phyloP scores from a whole-genome alignment of 2,329 filamentous ascomycete genomes.

The Septoria petroselini region DNA sequence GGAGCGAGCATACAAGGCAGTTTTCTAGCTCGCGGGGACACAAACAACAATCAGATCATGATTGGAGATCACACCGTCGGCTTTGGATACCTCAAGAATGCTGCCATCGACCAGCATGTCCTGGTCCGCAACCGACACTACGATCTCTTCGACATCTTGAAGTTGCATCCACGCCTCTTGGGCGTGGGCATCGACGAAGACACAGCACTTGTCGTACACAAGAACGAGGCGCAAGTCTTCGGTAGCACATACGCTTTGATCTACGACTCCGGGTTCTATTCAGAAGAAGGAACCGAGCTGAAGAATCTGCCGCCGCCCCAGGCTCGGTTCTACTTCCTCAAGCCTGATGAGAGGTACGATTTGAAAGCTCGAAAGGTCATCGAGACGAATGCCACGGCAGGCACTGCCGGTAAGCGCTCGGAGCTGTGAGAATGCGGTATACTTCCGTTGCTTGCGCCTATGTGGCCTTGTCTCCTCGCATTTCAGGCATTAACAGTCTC shows the following conservation, averaged over 20 bases:
- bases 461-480: no score
- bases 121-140: constrained; percentile 27
- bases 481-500: no score
- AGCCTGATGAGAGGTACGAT: constrained; percentile 24
- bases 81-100: constrained; percentile 27
- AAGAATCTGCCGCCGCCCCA: constrained; percentile 22
- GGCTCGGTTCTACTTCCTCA: constrained; percentile 26
- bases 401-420: not conserved
- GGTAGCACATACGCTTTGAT: constrained; percentile 25
- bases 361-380: constrained; percentile 21
- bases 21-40: constrained; percentile 28
- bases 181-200: constrained; percentile 27
- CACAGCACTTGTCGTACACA: constrained; percentile 25
- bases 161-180: constrained; percentile 23
- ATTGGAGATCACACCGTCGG: constrained; percentile 27
- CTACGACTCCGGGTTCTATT: constrained; percentile 26
- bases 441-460: no score
- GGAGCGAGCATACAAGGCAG: constrained; percentile 28
- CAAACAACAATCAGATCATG: constrained; percentile 25
- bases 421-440: not conserved
- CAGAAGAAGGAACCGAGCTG: constrained; percentile 21
- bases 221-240: constrained; percentile 24
- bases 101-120: constrained; percentile 28
- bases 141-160: constrained; percentile 25
- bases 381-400: not conserved